Conservation (phyloP, 331 rosid genomes). For the Acacia pycnantha region DNA sequence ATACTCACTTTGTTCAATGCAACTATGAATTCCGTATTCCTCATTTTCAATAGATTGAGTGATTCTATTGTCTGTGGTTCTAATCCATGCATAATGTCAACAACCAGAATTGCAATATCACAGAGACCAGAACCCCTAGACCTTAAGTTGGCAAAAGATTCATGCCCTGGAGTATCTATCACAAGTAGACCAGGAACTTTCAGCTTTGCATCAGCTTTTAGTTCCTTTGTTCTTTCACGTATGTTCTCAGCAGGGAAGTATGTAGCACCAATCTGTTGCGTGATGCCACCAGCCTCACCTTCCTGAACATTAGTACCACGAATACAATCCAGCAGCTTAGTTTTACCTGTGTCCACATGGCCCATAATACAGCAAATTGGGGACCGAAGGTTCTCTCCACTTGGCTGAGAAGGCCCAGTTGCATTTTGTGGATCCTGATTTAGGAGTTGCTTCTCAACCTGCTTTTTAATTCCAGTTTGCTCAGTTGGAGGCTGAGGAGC, state of each 20-base stretch:
- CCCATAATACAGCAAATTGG: constrained; percentile 99
- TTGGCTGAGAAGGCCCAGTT: constrained; percentile 39
- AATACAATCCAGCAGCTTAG: constrained; percentile 90
- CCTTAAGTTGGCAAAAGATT: constrained; percentile 79
- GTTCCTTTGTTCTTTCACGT: constrained; percentile 86
- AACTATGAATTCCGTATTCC: constrained; percentile 89
- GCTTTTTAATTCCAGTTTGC: constrained; percentile 43
- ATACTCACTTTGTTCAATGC: constrained; percentile 86
- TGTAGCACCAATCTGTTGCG: constrained; percentile 99
- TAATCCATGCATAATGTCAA: constrained; percentile 95
- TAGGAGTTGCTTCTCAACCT: constrained; percentile 31
- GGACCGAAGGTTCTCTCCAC: constrained; percentile 81
- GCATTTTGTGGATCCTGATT: constrained; percentile 30
- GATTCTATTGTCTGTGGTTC: constrained; percentile 95
- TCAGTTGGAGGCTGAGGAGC: constrained; percentile 38
- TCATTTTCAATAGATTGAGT: constrained; percentile 81
- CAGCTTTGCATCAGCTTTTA: constrained; percentile 93
- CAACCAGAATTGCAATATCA: constrained; percentile 91
- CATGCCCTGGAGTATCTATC: constrained; percentile 97
- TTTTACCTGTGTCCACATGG: constrained; percentile 96
- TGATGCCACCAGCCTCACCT: constrained; percentile 99
- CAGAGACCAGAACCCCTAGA: constrained; percentile 95
- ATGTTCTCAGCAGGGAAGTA: constrained; percentile 91
- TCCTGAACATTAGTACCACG: constrained; percentile 97
- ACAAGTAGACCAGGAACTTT: constrained; percentile 88